phyloP scores from a whole-genome alignment of 1,139 yeast species.

The Blastobotrys raffinosifermentans region DNA sequence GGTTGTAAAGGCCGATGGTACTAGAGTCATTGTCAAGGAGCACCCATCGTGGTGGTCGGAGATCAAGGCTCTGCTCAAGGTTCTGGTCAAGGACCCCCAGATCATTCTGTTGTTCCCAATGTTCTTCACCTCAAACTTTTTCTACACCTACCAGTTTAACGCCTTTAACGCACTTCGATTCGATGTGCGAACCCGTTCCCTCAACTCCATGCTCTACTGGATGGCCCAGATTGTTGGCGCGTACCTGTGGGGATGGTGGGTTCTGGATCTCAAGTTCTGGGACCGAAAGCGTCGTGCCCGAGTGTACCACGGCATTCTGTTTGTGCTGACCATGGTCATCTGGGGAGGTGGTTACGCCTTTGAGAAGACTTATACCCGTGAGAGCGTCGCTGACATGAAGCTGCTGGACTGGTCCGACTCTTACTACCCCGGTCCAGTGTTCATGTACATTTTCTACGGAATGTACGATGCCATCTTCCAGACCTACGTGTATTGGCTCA shows the following conservation, averaged over 20 bases:
- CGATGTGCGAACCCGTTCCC: conserved; percentile 51
- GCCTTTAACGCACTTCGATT: conserved; percentile 50
- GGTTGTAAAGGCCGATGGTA: conserved; percentile 49
- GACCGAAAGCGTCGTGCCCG: conserved; percentile 42
- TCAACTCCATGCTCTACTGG: conserved; percentile 56
- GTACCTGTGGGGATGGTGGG: conserved; percentile 36
- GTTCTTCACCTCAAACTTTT: conserved; percentile 60
- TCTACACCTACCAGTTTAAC: conserved; percentile 55
- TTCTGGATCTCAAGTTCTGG: conserved; percentile 41
- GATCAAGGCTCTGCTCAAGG: conserved; percentile 35
- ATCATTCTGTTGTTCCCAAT: conserved; percentile 46
- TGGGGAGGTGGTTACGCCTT: conserved; percentile 59
- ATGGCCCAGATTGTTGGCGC: conserved; percentile 54
- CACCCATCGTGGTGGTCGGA: conserved; percentile 45
- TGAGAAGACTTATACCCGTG: conserved; percentile 42
- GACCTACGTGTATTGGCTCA: conserved; percentile 48
- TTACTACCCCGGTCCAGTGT: conserved; percentile 50
- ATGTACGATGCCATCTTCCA: conserved; percentile 54
- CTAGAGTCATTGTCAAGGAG: conserved; percentile 40
- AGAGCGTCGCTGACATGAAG: conserved; percentile 22
- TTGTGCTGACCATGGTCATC: conserved; percentile 40
- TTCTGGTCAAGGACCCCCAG: conserved; percentile 42
- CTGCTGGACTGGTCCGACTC: conserved; percentile 41
- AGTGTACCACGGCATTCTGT: conserved; percentile 41
- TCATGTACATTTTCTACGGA: conserved; percentile 57